Percentiles rank a stretch among this genome's conserved stretches.
phyloP scores from a whole-genome alignment of 2,329 filamentous ascomycete genomes.

The Penicillium sp. region DNA sequence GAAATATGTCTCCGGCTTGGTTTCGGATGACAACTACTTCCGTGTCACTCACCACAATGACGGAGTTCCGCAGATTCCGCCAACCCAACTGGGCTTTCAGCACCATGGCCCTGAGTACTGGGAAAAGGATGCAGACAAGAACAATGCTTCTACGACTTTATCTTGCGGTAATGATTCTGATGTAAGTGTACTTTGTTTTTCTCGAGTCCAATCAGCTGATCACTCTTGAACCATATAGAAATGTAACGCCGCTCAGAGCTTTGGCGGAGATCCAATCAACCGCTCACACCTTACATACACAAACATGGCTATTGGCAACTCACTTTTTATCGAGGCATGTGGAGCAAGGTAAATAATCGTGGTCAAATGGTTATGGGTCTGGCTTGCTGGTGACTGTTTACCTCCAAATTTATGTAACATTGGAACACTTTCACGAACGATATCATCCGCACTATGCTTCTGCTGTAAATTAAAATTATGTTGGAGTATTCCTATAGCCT shows the following conservation, averaged over 20 bases:
- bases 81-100: not conserved
- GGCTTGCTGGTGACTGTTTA: not conserved
- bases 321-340: not conserved
- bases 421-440: too few relatives aligned
- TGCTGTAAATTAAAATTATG: too few relatives aligned
- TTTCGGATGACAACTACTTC: not conserved
- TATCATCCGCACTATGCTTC: too few relatives aligned
- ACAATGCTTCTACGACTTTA: not conserved
- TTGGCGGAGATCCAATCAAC: not conserved
- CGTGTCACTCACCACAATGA: not conserved
- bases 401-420: too few relatives aligned
- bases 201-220: not conserved
- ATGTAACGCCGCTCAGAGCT: not conserved
- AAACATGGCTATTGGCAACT: not conserved
- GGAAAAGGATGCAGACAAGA: not conserved
- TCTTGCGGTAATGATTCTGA: not conserved
- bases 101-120: not conserved
- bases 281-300: not conserved
- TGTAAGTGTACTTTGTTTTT: not conserved
- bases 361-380: not conserved
- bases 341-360: not conserved
- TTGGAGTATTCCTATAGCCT: too few relatives aligned
- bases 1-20: not conserved
- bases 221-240: not conserved
- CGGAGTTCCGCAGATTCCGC: not conserved